These are phyloP conservation scores for Apiospora phragmitis DNA, from an alignment of 2,329 filamentous ascomycete species.

Conservation along the genomic window DNA sequence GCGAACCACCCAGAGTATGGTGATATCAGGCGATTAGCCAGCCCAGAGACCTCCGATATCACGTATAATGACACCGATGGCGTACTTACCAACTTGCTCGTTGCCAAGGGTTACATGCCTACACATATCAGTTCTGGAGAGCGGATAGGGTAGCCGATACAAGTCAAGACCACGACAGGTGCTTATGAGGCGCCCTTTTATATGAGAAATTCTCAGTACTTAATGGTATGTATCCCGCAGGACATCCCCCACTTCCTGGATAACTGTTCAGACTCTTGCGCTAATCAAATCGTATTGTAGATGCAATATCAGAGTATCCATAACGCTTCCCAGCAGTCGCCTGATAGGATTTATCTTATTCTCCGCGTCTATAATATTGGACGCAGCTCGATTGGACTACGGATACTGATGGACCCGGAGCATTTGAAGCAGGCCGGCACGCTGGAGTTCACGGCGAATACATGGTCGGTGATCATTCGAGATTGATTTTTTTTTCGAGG, in stretches of 20 bases:
- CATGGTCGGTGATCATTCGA: background rate
- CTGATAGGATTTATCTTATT: conserved; percentile 38
- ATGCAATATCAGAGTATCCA: conserved; percentile 23
- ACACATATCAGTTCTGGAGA: conserved; percentile 19
- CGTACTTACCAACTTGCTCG: conserved; percentile 34
- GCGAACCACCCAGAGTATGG: conserved; percentile 40
- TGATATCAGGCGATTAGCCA: conserved; percentile 40
- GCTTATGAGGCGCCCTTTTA: conserved; percentile 42
- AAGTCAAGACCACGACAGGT: conserved; percentile 50
- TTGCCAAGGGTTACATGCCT: conserved; percentile 36
- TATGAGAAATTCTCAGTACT: conserved; percentile 47
- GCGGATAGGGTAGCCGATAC: conserved; percentile 45
- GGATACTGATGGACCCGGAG: conserved; percentile 41
- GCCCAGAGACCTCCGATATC: conserved; percentile 48
- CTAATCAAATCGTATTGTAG: conserved; percentile 15
- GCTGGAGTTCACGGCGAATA: background rate
- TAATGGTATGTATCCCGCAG: conserved; percentile 31
- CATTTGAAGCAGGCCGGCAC: conserved; percentile 18
- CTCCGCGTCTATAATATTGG: conserved; percentile 42
- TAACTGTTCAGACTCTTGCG: conserved; percentile 8
- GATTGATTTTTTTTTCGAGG: background rate
- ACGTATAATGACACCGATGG: conserved; percentile 41
- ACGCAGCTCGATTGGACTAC: conserved; percentile 29
- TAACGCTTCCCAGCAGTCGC: conserved; percentile 10
- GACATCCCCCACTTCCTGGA: background rate